Base-by-base conservation (phyloP, 768 basidiomycete genomes). In the Podaxis sp. region DNA sequence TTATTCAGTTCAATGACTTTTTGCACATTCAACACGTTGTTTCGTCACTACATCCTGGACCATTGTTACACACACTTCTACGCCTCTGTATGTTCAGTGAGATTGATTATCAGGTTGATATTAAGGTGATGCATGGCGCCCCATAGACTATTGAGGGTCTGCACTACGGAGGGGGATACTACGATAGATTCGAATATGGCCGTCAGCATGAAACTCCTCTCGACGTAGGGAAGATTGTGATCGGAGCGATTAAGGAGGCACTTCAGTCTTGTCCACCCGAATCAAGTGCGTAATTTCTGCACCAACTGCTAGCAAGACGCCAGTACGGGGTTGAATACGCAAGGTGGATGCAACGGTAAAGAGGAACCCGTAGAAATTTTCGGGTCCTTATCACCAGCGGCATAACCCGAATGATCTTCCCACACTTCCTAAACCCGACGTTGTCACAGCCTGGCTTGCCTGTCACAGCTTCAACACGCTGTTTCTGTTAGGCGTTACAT, bases 201-300 rank as follows among this genome's bases (percentile, higher is more conserved):
- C 90, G 75, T 77, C 84, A 79, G 78, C 87, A 92, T 92, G 90
- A 93, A 93, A 92, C 90, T 89, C 89, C 83, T 83, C 77, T 84
- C 86, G 68, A 83, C 88, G 87, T 92, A 73, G 77, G 66, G 71
- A 71, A 61, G 54, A 77, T 72, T 79, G 89, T 82, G 86, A 87
- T 87, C 74, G 79, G 88, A 92, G 90, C 84, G 90, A 92, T 93
- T 92, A 92, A 85, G 73, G 80, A 81, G 90, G 90, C 87, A 74
- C 51, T 77, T 75, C 57, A 55, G 59, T 89, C 82, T 83, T 66
- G 61, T 79, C 85, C 86, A 80, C 77, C 78, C 68, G 52, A 54
- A 54, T 59, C 53, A 54, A 57, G 66, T 73, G 71, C 83, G 81
- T 79, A 69, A 56, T 12, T 66, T 63, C 68, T 81, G 73, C 68